Percentiles rank a stretch among this genome's conserved stretches.
Evolutionary conservation across 257 asterid genomes (phyloP).

Genomic region (Marsdenia floribunda): DNA sequence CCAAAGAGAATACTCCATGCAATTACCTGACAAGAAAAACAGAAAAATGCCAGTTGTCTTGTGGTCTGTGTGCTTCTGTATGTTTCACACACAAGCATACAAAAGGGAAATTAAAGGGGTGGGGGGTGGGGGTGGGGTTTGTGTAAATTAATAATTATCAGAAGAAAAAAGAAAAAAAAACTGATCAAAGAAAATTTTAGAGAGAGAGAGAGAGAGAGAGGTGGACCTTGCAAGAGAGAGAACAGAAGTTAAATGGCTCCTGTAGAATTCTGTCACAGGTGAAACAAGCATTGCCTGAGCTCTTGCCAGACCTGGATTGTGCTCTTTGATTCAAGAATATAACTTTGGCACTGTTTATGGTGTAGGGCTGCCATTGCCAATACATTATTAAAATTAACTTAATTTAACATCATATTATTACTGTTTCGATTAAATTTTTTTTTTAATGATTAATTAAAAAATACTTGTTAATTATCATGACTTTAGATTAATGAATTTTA

Average conservation of each 20-base stretch:
- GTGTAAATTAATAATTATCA: no score
- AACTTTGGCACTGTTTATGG: conserved; percentile 83
- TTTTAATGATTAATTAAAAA: not conserved
- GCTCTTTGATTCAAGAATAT: conserved; percentile 77
- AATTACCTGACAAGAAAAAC: conserved; percentile 19
- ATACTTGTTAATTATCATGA: no score
- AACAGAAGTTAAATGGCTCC: conserved; percentile 74
- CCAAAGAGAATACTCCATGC: conserved; percentile 3
- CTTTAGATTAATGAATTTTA: no score
- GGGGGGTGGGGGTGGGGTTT: conserved; percentile 1
- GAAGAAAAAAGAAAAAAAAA: not conserved
- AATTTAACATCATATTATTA: no score
- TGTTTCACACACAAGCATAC: not conserved
- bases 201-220: not conserved
- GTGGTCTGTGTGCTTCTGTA: conserved; percentile 14
- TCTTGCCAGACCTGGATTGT: conserved; percentile 58
- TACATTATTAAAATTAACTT: no score
- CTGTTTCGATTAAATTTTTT: no score
- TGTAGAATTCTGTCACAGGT: conserved; percentile 90
- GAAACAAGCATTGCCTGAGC: conserved; percentile 57
- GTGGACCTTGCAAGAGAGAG: conserved; percentile 91
- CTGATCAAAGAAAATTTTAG: not conserved
- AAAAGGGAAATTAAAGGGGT: no score
- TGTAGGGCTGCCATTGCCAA: conserved; percentile 62
- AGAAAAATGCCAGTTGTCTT: conserved; percentile 23